Conservation (phyloP, 805 yeast genomes). For the Jamesozyma spencerorum region DNA sequence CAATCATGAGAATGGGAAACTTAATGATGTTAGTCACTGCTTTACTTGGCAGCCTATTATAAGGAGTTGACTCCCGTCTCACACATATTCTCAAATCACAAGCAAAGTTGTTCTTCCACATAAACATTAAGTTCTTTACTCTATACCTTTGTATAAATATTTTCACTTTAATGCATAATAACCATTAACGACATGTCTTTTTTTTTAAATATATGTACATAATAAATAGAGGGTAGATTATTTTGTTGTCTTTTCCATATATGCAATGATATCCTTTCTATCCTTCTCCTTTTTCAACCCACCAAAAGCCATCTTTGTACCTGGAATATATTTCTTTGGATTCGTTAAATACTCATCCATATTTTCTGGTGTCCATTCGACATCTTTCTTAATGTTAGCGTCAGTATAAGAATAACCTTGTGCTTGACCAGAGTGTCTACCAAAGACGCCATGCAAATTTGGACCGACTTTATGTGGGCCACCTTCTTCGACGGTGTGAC, state of each 20-base stretch:
- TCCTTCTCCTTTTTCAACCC: slow-evolving; percentile 99
- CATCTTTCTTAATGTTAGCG: slow-evolving; percentile 95
- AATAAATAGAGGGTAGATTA: too few species aligned
- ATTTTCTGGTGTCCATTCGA: slow-evolving; percentile 76
- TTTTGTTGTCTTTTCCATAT: slow-evolving; percentile 49
- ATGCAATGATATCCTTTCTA: slow-evolving; percentile 92
- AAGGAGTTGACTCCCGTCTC: too few species aligned
- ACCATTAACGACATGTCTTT: neutral
- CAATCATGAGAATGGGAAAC: neutral
- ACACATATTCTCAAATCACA: too few species aligned
- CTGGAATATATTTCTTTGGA: slow-evolving; percentile 99
- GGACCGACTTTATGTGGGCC: slow-evolving; percentile 99
- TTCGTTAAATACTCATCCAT: slow-evolving; percentile 93
- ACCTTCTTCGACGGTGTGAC: slow-evolving; percentile 94
- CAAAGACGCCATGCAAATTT: slow-evolving; percentile 89
- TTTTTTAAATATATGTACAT: too few species aligned
- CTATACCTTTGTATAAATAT: too few species aligned
- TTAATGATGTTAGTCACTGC: neutral
- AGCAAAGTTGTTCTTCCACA: too few species aligned
- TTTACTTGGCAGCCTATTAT: neutral
- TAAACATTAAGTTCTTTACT: too few species aligned
- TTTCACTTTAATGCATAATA: too few species aligned
- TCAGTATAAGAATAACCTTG: slow-evolving; percentile 94
- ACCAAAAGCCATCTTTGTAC: slow-evolving; percentile 99
- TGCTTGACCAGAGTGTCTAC: slow-evolving; percentile 87